Base-by-base conservation (phyloP, 331 rosid genomes). In the Cydonia oblonga region DNA sequence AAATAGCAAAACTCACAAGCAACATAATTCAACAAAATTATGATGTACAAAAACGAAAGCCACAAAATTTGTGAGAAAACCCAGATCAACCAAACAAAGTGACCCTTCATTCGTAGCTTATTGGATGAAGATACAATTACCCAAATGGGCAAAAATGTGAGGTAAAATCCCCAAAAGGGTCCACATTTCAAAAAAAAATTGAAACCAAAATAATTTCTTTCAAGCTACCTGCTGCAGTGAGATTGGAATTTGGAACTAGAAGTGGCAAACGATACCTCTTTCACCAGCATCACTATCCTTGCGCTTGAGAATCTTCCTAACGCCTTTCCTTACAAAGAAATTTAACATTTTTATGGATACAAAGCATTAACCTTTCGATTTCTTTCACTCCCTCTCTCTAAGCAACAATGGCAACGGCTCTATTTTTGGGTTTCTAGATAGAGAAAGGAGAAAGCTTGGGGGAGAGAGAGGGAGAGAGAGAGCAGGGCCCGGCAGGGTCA, bases 261-360 rank as follows among this genome's bases (percentile, higher is more conserved):
- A 1, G 4, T 53, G 13, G 8, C 28, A 14, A 22, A n/a, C 24
- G 42, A 3, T 61, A 92, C 98, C 97, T 77, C 81, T 90, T 80
- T 90, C 90, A 26, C 98, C 98, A 68, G 97, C 96, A 86, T 93
- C 98, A 67, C 97, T 93, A 68, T 90, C 98, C 74, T 90, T 89
- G 80, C 98, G 96, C 80, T 93, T 93, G 74, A 93, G 97, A 80
- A 87, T 89, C 90, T 89, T 93, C 71, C 90, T 85, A 9, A 90
- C 88, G 58, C 83, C 91, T 86, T 93, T 93, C 65, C 84, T 81
- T 18, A 28, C 25, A 2, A 93, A 80, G 85, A 93, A 89, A 64
- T 79, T 85, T 9, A 90, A 82, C 96, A 90, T 90, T 77, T 57
- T 81, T 81, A 52, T 53, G 22, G 64, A 44, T 40, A 46, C 54